Conservation (phyloP, 371 early-diverging fungal genomes). For the Polyrhizophydium stewartii region DNA sequence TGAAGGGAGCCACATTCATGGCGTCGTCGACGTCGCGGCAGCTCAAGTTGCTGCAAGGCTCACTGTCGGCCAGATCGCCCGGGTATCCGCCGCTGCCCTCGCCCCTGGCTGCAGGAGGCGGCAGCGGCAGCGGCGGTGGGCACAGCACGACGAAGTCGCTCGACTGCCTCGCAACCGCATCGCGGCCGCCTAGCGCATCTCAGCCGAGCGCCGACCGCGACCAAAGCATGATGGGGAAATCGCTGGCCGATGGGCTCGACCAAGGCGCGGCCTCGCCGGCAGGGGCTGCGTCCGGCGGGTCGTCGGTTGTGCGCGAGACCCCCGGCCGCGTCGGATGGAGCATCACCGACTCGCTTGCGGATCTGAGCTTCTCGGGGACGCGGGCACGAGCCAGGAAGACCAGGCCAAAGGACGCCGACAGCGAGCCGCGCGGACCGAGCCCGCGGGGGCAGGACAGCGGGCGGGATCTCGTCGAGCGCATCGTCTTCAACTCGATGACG, state of each 20-base stretch:
- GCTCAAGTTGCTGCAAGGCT: no score
- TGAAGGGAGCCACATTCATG: conserved; percentile 3
- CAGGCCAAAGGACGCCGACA: neutral
- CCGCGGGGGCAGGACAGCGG: no score
- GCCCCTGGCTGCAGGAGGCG: no score
- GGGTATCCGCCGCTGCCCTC: no score
- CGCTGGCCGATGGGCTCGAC: no score
- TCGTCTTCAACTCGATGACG: neutral
- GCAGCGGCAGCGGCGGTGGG: no score
- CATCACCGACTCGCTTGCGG: neutral
- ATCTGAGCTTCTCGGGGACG: neutral
- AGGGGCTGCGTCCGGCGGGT: neutral
- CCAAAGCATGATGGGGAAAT: no score
- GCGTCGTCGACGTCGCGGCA: neutral
- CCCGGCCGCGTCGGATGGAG: neutral
- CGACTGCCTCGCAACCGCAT: no score
- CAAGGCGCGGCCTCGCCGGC: neutral
- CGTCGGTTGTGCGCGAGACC: neutral
- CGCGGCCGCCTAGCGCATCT: no score
- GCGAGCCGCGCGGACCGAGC: neutral
- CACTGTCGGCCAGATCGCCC: no score
- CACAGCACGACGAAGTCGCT: no score
- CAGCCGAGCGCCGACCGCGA: no score
- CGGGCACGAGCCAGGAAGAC: neutral
- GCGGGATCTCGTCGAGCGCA: conserved; percentile 2